Base-by-base conservation (phyloP, 2,329 filamentous ascomycete species). In the Parastagonospora avenae region DNA sequence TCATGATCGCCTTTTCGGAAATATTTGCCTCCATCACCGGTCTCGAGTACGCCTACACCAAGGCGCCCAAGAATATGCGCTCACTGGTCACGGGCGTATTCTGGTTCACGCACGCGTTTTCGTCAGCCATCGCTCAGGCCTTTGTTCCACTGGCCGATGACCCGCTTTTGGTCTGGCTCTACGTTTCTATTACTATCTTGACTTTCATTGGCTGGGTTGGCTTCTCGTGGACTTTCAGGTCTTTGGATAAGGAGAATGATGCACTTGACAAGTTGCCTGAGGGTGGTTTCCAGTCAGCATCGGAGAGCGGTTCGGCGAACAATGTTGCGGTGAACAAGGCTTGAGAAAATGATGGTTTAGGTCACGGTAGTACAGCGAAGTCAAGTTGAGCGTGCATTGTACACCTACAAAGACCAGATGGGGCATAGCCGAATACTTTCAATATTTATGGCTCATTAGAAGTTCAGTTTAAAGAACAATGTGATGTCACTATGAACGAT, bases 1-100 rank as follows among this genome's bases (percentile, higher is more conserved):
- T 77, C 1, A 76, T 85, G 39, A 82, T 85, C 12, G 82, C 80
- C 10, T 71, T 85, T 24, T 76, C 81, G 0, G 82, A 86, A 65
- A 84, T 86, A 43, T 83, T 86, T 60, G 82, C 82, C 36, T 85
- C 82, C 8, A 84, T 89, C 54, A 88, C 87, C 0, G 83, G 84
- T 55, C 79, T 88, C 8, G 86, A 90, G 66, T 89, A 89, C 59
- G 87, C 86, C 6, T 90, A 86, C 72, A 88, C 85, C 59, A 89
- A 90, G 70, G 87, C 87, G 0, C 87, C 87, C 0, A 80, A 80
- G 15, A 83, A 79, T 62, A 88, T 90, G 85, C 64, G 70, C 2
- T 72, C 68, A 2, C 46, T 72, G 24, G 62, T 72, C 6, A 65
- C 59, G 15, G 60, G 57, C 7, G 66, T 73, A 15, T 64, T 63